Conservation (phyloP, 1,284 basidiomycete genomes). For the Coniferiporia sulphurascens region DNA sequence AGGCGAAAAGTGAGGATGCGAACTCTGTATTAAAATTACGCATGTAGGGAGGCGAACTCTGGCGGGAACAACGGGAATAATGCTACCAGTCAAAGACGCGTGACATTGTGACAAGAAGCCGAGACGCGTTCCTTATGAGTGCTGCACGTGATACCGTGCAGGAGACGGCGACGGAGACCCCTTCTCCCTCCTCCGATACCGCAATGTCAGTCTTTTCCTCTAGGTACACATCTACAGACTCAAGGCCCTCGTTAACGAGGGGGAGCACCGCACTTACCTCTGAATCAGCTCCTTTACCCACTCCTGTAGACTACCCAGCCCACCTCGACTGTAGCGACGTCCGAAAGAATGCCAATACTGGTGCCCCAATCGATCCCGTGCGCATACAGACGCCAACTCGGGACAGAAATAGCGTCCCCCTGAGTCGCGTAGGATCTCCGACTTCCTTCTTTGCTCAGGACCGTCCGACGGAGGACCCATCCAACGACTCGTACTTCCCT, state of each 20-base stretch:
- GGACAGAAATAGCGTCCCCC: neutral
- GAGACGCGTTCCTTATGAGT: too few relatives aligned
- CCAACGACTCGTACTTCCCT: conserved; percentile 10
- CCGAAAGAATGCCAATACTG: neutral
- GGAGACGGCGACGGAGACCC: too few relatives aligned
- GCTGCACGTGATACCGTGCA: too few relatives aligned
- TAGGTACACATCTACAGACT: conserved; percentile 4
- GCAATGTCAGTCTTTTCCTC: conserved; percentile 12
- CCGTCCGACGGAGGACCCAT: neutral
- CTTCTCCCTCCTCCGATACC: neutral
- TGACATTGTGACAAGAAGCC: too few relatives aligned
- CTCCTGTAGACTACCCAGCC: conserved; percentile 4
- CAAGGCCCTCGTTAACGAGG: conserved; percentile 13
- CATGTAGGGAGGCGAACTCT: too few relatives aligned
- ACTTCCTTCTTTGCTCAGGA: neutral
- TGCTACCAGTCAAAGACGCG: too few relatives aligned
- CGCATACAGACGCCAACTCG: conserved; percentile 1
- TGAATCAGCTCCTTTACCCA: neutral
- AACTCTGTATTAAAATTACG: too few relatives aligned
- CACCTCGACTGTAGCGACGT: neutral
- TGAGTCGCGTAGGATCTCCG: neutral
- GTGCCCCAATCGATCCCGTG: neutral
- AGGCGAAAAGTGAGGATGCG: too few relatives aligned
- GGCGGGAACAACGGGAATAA: too few relatives aligned
- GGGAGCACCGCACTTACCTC: conserved; percentile 11